phyloP scores from a whole-genome alignment of 805 yeast species.

The Teunomyces gatunensis region DNA sequence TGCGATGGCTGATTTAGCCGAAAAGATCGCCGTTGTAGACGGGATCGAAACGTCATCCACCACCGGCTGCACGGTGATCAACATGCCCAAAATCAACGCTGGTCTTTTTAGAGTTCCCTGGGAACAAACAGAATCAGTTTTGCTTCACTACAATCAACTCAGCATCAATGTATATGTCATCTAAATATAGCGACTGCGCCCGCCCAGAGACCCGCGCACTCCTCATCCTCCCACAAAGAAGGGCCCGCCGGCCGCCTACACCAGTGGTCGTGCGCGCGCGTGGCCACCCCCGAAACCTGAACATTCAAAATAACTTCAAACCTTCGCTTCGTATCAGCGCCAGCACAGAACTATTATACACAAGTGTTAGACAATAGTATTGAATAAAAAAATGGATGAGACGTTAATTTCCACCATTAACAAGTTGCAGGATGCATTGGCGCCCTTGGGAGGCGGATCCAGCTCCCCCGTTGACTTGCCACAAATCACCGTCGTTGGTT shows the following conservation, averaged over 20 bases:
- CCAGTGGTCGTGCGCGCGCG: neutral
- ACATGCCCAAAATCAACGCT: conserved; percentile 77
- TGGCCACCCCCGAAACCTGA: neutral
- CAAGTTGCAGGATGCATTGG: conserved; percentile 79
- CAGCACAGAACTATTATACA: neutral
- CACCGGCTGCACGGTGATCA: conserved; percentile 26
- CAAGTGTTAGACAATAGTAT: neutral
- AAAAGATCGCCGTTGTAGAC: conserved; percentile 27
- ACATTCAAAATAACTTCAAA: neutral
- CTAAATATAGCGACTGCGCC: conserved; percentile 9
- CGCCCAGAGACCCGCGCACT: neutral
- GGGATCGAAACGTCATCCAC: conserved; percentile 7
- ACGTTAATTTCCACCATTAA: conserved; percentile 74
- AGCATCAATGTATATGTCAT: conserved; percentile 49
- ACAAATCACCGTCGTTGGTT: conserved; percentile 93
- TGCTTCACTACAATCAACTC: conserved; percentile 31
- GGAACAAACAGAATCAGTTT: conserved; percentile 58
- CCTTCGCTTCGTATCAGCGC: neutral
- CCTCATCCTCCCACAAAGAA: neutral
- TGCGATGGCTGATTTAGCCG: conserved; percentile 48
- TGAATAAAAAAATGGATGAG: conserved; percentile 59
- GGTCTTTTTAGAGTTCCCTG: conserved; percentile 83
- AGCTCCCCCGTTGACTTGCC: conserved; percentile 88
- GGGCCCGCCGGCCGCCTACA: neutral
- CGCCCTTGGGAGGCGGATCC: conserved; percentile 60